Evolutionary conservation across 73 alveolate species (phyloP), one percentile per base, ranked within the genome.

Genomic region (Paramecium sexaurelia): DNA sequence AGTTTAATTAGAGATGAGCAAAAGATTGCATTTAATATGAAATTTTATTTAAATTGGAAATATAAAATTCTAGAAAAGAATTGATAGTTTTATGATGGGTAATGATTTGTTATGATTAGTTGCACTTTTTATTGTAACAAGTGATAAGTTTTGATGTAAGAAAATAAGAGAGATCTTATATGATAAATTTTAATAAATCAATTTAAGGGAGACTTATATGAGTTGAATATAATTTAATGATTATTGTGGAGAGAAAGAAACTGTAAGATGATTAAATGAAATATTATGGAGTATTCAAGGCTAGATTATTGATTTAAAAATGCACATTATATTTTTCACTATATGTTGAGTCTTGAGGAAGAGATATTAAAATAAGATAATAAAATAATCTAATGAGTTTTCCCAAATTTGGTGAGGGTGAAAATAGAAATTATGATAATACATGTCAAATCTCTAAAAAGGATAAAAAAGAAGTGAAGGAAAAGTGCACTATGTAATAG

Each of bases 381-480:
- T 61, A 61, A 61, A 61, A 61, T 61, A 29, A 61, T 61, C 83
- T 61, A 61, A 51, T 61, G 83, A 32, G 43, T 32, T 61, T 61
- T 61, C 24, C 20, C 7, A 32, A 45, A 29, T 11, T 61, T 6
- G 47, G 83, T 26, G 7, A 11, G 7, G 26, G 47, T 11, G 83
- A 61, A 32, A 61, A 61, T 32, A 61, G 43, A 61, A 61, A 61
- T 24, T 11, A 24, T 29, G 83, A 61, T 32, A 61, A 51, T 61
- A 32, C 83, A 26, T 61, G 9, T 41, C 20, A 11, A 22, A 61
- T 61, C 83, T 61, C 43, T 15, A 61, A 61, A 61, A 61, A 61
- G 47, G 83, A 29, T 19, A 61, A 32, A 61, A 61, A 61, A 61
- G 83, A 61, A 61, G 39, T 45, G 7, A 61, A 61, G 26, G 83